Conservation (phyloP, 768 basidiomycete species). For the Udeniomyces megalosporus region DNA sequence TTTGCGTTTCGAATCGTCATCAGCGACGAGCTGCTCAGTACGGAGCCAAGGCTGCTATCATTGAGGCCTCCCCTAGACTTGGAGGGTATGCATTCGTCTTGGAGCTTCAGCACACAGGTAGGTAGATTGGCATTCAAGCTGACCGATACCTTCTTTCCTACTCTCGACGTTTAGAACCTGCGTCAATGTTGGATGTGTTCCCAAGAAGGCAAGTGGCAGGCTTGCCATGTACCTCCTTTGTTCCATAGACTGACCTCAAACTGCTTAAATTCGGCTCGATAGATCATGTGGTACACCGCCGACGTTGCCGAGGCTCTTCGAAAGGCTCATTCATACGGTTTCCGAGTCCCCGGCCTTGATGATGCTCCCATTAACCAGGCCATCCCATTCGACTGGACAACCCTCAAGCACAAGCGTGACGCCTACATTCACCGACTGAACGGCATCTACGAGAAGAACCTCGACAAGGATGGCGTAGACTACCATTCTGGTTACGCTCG, state of each 20-base stretch:
- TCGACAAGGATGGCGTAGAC: constrained; percentile 72
- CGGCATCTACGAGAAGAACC: constrained; percentile 78
- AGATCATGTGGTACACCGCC: constrained; percentile 82
- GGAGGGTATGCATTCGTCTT: constrained; percentile 36
- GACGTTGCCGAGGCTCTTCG: constrained; percentile 60
- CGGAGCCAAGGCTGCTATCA: constrained; percentile 80
- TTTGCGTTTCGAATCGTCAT: background rate
- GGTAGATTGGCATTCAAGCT: too few species aligned
- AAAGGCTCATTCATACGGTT: constrained; percentile 50
- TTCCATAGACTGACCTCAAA: background rate
- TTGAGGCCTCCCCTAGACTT: constrained; percentile 55
- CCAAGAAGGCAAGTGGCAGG: too few species aligned
- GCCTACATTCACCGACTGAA: constrained; percentile 83
- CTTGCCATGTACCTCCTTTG: too few species aligned
- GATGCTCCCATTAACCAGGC: constrained; percentile 35
- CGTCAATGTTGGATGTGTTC: constrained; percentile 96
- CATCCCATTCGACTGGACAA: constrained; percentile 62
- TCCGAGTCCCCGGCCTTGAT: constrained; percentile 25
- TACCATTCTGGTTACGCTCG: constrained; percentile 63
- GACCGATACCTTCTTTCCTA: too few species aligned
- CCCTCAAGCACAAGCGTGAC: constrained; percentile 86
- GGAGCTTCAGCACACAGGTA: too few species aligned
- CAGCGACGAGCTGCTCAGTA: constrained; percentile 82
- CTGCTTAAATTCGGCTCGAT: too few species aligned
- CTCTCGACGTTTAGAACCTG: constrained; percentile 65